A percentile compares a stretch with the other conserved stretches of the same genome.
Evolutionary conservation across 23 red algal genomes (phyloP).

Genomic region (Gracilaria domingensis): DNA sequence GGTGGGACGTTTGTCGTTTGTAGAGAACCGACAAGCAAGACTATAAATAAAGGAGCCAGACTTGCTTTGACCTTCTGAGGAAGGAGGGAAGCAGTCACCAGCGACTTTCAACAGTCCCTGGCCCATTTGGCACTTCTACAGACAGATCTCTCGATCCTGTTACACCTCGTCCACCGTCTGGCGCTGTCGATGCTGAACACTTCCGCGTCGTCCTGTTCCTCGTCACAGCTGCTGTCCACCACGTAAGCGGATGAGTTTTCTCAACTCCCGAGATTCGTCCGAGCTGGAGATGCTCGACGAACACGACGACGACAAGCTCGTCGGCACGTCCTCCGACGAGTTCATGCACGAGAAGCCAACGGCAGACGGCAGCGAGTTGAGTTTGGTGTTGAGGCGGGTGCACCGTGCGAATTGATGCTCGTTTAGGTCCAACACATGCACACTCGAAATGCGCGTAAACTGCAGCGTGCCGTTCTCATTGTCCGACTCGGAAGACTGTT

Average conservation of each 20-base stretch:
- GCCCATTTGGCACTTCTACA: too few relatives aligned
- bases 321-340: conserved; percentile 54
- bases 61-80: too few relatives aligned
- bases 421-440: conserved; percentile 5
- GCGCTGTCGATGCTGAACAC: conserved; percentile 62
- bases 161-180: conserved; percentile 49
- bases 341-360: conserved; percentile 60
- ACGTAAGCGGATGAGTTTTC: conserved; percentile 47
- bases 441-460: conserved; percentile 23
- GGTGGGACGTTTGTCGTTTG: too few relatives aligned
- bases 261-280: neutral
- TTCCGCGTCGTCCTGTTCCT: conserved; percentile 16
- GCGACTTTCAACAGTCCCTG: too few relatives aligned
- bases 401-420: conserved; percentile 20
- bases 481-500: conserved; percentile 12
- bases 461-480: conserved; percentile 27
- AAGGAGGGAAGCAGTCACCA: too few relatives aligned
- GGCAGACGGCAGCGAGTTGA: conserved; percentile 58
- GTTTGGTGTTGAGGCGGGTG: conserved; percentile 54
- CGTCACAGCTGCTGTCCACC: neutral
- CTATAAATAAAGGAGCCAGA: too few relatives aligned
- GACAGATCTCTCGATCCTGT: too few relatives aligned
- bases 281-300: neutral
- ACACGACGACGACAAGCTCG: neutral
- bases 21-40: too few relatives aligned